phyloP scores from a whole-genome alignment of 768 basidiomycete genomes.

The Pisolithus albus region DNA sequence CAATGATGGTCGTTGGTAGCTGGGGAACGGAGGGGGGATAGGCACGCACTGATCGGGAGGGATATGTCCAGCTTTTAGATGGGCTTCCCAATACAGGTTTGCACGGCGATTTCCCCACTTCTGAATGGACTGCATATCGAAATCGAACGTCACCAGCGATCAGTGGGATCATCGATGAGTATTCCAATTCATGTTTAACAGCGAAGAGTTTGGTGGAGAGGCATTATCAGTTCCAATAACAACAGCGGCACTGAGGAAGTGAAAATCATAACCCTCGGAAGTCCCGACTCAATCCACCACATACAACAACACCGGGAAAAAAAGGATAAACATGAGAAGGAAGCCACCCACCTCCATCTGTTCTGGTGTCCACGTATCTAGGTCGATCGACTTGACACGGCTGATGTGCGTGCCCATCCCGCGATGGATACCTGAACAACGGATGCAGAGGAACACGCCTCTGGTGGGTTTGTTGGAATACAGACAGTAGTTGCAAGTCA shows the following conservation, averaged over 20 bases:
- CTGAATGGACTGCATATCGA: conserved; percentile 55
- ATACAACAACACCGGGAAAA: too few relatives aligned
- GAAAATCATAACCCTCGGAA: too few relatives aligned
- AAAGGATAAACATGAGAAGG: not conserved
- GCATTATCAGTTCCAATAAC: not conserved
- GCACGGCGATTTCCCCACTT: conserved; percentile 94
- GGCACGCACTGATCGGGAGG: conserved; percentile 88
- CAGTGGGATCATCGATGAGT: too few relatives aligned
- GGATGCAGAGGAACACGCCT: conserved; percentile 91
- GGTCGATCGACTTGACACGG: conserved; percentile 94
- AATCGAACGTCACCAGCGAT: not conserved
- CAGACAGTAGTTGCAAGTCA: not conserved
- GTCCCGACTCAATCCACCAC: too few relatives aligned
- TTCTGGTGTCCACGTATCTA: conserved; percentile 96
- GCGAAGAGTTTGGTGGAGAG: not conserved
- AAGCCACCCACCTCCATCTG: conserved; percentile 76
- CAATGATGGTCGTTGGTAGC: not conserved
- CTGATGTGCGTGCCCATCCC: conserved; percentile 98
- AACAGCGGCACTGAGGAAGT: not conserved
- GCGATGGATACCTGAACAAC: conserved; percentile 95
- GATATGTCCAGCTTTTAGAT: conserved; percentile 83
- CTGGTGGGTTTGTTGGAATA: conserved; percentile 31
- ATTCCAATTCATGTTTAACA: too few relatives aligned
- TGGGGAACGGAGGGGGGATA: not conserved
- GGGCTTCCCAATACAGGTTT: conserved; percentile 96